Evolutionary conservation across 2,329 filamentous ascomycete species (phyloP), one percentile per base, ranked within the genome.

Genomic region (Scedosporium dehoogii): DNA sequence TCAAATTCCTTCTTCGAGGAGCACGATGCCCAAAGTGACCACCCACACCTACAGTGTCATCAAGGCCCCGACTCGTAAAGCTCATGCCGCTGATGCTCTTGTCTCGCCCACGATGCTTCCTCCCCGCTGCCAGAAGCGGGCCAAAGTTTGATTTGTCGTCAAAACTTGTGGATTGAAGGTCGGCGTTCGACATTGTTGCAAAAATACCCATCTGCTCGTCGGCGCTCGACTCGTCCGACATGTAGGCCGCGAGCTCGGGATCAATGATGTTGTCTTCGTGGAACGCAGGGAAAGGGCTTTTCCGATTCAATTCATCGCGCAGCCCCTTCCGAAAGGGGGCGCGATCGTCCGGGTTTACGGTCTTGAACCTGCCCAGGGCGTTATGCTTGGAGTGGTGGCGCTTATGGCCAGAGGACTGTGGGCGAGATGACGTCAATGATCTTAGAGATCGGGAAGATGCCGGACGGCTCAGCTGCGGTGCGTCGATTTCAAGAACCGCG

Each of bases 211-310:
- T 88, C 68, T 96, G 90, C 67, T 99, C 92, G 68, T 96, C 92
- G 44, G 90, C 93, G 69, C 91, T 97, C 1, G 92, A 96, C 58
- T 90, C 92, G 71, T 99, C 94, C 6, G 94, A 99, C 81, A 99
- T 89, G 74, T 96, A 99, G 41, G 91, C 90, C 4, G 92, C 93
- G 61, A 99, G 79, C 70, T 99, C 94, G 1, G 94, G 94, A 71
- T 99, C 94, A 68, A 99, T 97, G 68, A 99, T 96, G 70, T 94
- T 97, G 77, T 99, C 94, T 70, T 94, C 92, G 72, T 99, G 94
- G 68, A 99, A 97, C n/a, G 92, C 92, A 16, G 92, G 88, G 42
- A 96, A 81, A 51, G 86, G 85, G 6, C 85, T 78, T 66, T 86
- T 88, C 65, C 82, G 85, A 3, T 81, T 77, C 58, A 81, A 76